phyloP scores from a whole-genome alignment of 345 rosid species.

The Lepidium aucheri region DNA sequence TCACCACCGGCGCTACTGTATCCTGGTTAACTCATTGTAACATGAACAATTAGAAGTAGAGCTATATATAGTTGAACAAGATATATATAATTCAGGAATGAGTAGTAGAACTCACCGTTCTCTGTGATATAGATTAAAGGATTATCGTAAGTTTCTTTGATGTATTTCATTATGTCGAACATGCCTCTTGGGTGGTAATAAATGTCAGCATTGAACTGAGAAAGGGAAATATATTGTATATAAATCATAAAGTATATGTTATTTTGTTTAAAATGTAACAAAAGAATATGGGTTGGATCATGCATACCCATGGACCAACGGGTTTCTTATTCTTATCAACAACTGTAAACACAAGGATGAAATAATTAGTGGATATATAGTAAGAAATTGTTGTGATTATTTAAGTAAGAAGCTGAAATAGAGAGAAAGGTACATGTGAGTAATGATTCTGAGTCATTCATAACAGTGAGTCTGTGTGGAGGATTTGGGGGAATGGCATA shows the following conservation, averaged over 20 bases:
- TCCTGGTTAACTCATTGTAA: not conserved
- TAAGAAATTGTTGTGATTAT: not conserved
- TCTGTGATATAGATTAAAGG: constrained; percentile 4
- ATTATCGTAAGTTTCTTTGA: not conserved
- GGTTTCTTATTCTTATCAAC: not conserved
- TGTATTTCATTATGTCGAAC: not conserved
- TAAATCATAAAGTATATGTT: not conserved
- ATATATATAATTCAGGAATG: too few relatives aligned
- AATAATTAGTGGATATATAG: not conserved
- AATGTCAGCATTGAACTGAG: not conserved
- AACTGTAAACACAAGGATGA: not conserved
- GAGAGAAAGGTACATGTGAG: not conserved
- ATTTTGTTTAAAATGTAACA: not conserved
- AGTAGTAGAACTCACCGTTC: not conserved
- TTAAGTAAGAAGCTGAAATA: not conserved
- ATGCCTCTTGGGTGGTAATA: constrained; percentile 10
- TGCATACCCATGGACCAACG: constrained; percentile 8
- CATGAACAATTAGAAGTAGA: not conserved
- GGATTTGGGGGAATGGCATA: not conserved
- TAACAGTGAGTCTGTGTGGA: not conserved
- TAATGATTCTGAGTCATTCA: not conserved
- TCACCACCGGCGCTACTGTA: not conserved
- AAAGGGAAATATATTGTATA: not conserved
- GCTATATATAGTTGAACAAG: not conserved
- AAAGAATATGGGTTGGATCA: not conserved